Conservation (phyloP, 345 rosid species). For the Aegle marmelos region DNA sequence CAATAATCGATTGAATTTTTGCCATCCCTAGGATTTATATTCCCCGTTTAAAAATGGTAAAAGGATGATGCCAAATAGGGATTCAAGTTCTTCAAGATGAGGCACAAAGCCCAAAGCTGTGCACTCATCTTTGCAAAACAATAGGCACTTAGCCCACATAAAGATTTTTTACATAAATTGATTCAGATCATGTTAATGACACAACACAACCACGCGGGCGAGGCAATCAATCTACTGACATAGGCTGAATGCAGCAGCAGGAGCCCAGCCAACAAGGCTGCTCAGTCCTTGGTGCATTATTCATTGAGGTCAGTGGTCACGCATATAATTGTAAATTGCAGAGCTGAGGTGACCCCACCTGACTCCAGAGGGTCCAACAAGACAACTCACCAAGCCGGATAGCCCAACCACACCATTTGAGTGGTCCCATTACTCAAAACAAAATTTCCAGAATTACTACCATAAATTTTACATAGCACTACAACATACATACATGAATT, state of each 20-base stretch:
- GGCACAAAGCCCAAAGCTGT: neutral
- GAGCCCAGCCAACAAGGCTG: neutral
- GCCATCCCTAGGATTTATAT: no score
- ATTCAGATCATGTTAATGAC: neutral
- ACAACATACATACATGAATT: constrained; percentile 15
- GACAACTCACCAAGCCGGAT: constrained; percentile 9
- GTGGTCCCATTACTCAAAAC: constrained; percentile 13
- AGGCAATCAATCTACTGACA: neutral
- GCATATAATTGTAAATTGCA: constrained; percentile 16
- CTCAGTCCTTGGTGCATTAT: constrained; percentile 28
- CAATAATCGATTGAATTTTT: no score
- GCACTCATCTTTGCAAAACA: neutral
- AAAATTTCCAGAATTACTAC: constrained; percentile 15
- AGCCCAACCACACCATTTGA: neutral
- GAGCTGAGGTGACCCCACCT: constrained; percentile 13
- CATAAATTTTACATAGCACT: constrained; percentile 16
- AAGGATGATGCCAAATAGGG: no score
- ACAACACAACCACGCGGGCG: neutral
- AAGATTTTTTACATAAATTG: neutral
- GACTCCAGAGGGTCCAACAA: neutral
- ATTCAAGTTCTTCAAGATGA: no score
- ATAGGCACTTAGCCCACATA: neutral
- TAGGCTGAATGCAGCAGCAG: neutral
- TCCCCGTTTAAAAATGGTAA: no score
- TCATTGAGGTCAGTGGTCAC: constrained; percentile 6